Conservation (phyloP, 2,329 filamentous ascomycete species). For the Celoporthe dispersa region DNA sequence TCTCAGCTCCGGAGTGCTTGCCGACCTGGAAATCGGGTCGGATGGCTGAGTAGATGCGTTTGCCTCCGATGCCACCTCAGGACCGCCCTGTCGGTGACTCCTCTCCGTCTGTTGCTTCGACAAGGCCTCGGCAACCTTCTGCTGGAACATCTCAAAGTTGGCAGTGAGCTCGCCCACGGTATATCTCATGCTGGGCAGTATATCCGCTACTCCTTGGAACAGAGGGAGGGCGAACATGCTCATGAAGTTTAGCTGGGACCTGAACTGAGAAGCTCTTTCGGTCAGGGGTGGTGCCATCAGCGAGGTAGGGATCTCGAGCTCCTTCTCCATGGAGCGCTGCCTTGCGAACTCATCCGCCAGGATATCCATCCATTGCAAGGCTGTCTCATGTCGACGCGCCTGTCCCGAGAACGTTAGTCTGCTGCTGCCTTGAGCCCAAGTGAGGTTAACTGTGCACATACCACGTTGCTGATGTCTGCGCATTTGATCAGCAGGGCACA, state of each 20-base stretch:
- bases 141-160: conserved; percentile 78
- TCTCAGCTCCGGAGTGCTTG: conserved; percentile 40
- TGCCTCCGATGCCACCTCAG: neutral
- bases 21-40: conserved; percentile 37
- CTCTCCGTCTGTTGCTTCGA: conserved; percentile 49
- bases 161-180: conserved; percentile 78
- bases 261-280: conserved; percentile 80
- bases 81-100: conserved; percentile 26
- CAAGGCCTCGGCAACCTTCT: conserved; percentile 67
- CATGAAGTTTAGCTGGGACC: conserved; percentile 95
- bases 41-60: conserved; percentile 12
- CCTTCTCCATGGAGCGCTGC: conserved; percentile 88
- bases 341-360: conserved; percentile 95
- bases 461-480: conserved; percentile 97
- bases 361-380: conserved; percentile 87
- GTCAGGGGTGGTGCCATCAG: conserved; percentile 84
- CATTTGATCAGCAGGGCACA: conserved; percentile 96
- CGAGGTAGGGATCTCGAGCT: conserved; percentile 85
- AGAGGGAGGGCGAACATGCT: conserved; percentile 91
- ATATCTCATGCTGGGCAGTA: conserved; percentile 84
- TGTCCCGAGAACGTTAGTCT: conserved; percentile 44
- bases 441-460: too few relatives aligned
- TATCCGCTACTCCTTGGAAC: conserved; percentile 84
- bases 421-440: neutral
- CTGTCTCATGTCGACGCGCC: conserved; percentile 83